Base-by-base conservation (phyloP, 164 flowering plant genomes). In the Magnolia kwangsiensis region DNA sequence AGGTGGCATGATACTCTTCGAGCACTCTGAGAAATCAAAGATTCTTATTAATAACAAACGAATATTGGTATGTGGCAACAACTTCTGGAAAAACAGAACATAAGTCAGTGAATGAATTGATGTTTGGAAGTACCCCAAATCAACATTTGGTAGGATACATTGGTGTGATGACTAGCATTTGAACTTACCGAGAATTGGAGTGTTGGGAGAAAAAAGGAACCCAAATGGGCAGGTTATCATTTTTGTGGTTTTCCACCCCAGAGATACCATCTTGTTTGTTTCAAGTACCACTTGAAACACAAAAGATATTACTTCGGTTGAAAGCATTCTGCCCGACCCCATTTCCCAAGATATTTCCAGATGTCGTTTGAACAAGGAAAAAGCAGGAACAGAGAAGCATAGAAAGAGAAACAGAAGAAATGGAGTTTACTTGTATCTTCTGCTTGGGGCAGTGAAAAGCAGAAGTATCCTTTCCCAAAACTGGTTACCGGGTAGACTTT, bases 401-500 rank as follows among this genome's bases (percentile, higher is more conserved):
- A 76, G 74, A 50, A 21, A 27, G 65, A 63, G 27, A 13, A 2
- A 20, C 50, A 74, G 63, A 74, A 72, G 19, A 76, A 64, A 50
- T 64, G 29, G 19, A 51, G 21, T 27, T 74, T 89, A 94, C 99
- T 94, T 96, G 92, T 84, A 96, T 92, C 99, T 82, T 87, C 98
- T 83, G 86, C 98, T 94, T 72, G 99, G 98, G 27, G 98, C 97
- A 5, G 99, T 96, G 84, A 96, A 94, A 69, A 92, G 93, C 23
- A 94, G 79, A 67, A 96, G 82, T 70, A 93, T 91, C 80, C 99
- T 87, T 74, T 96, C 98, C 99, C 99, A 96, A 67, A 96, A 96
- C 76, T 96, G 99, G 81, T 96, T 96, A 1, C 99, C 99, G 0
- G 99, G 99, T 61, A 96, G 87, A 75, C 99, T 96, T 84, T 96